Evolutionary conservation across 805 yeast genomes (phyloP).

Genomic region (Lipomyces sp.): DNA sequence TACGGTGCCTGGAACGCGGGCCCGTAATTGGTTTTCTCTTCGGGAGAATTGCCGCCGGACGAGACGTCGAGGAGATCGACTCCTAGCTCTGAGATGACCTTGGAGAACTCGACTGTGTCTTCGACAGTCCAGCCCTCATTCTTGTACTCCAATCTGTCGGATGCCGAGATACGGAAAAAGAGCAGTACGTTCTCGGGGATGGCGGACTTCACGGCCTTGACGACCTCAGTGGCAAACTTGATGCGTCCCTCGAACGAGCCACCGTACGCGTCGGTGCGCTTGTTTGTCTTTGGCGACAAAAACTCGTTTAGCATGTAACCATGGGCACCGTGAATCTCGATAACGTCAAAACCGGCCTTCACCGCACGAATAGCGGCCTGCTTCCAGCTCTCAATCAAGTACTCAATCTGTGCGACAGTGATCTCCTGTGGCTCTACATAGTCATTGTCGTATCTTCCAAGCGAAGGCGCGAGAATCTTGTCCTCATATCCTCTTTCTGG

Average conservation of each 20-base stretch:
- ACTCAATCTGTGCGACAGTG: slow-evolving; percentile 49
- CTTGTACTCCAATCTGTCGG: slow-evolving; percentile 46
- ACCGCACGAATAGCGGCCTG: slow-evolving; percentile 57
- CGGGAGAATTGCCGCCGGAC: slow-evolving; percentile 55
- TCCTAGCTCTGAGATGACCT: slow-evolving; percentile 42
- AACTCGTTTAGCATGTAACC: slow-evolving; percentile 62
- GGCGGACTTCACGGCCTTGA: slow-evolving; percentile 51
- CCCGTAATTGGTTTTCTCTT: slow-evolving; percentile 43
- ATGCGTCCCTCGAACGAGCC: slow-evolving; percentile 65
- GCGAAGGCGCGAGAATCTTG: slow-evolving; percentile 54
- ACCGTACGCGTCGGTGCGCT: slow-evolving; percentile 66
- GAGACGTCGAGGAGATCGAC: slow-evolving; percentile 61
- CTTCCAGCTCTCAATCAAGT: slow-evolving; percentile 51
- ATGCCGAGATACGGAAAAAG: slow-evolving; percentile 55
- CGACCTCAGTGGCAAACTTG: slow-evolving; percentile 54
- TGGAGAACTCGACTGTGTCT: slow-evolving; percentile 48
- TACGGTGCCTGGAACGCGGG: slow-evolving; percentile 49
- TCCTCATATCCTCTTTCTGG: slow-evolving; percentile 42
- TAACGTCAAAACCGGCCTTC: slow-evolving; percentile 63
- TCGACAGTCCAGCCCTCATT: slow-evolving; percentile 50
- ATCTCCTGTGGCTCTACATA: slow-evolving; percentile 50
- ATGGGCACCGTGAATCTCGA: slow-evolving; percentile 69
- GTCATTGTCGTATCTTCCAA: slow-evolving; percentile 43
- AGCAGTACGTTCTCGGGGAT: slow-evolving; percentile 53
- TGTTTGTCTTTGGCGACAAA: slow-evolving; percentile 53